Evolutionary conservation across 2,329 filamentous ascomycete species (phyloP).

Genomic region (Pestalotiopsis sp.): DNA sequence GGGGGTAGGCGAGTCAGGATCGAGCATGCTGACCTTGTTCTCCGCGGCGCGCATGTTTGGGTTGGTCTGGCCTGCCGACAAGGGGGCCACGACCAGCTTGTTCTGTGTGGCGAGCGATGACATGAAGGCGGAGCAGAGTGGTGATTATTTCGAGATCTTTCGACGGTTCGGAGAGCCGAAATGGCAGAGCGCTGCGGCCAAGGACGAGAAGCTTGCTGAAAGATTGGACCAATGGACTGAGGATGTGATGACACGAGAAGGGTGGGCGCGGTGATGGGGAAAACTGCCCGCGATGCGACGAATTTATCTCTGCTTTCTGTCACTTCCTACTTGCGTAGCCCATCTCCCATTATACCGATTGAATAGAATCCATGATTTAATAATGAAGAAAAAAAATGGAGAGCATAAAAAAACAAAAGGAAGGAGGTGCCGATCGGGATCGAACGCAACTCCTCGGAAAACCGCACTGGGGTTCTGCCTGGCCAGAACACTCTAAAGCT

Average conservation of each 20-base stretch:
- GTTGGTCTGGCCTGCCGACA: conserved; percentile 28
- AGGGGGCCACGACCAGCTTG: conserved; percentile 36
- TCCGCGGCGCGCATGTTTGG: conserved; percentile 22
- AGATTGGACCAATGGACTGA: conserved; percentile 35
- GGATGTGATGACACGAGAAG: conserved; percentile 31
- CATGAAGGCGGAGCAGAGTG: conserved; percentile 39
- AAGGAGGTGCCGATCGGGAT: too few relatives aligned
- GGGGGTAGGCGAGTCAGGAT: conserved; percentile 15
- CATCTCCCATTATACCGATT: too few relatives aligned
- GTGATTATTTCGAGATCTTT: conserved; percentile 33
- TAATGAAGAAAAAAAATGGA: too few relatives aligned
- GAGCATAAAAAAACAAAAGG: too few relatives aligned
- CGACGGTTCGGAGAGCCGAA: conserved; percentile 29
- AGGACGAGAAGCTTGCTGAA: conserved; percentile 33
- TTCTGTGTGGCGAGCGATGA: conserved; percentile 37
- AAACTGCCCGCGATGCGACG: background rate
- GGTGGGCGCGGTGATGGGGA: conserved; percentile 26
- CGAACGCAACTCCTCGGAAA: too few relatives aligned
- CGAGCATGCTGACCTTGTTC: conserved; percentile 10
- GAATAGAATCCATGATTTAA: too few relatives aligned
- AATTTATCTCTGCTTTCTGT: background rate
- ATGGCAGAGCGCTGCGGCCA: conserved; percentile 34
- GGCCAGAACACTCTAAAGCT: too few relatives aligned
- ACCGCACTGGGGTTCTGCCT: too few relatives aligned
- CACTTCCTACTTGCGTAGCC: too few relatives aligned